Conservation (phyloP, 805 yeast genomes). For the Starmerella stellata region DNA sequence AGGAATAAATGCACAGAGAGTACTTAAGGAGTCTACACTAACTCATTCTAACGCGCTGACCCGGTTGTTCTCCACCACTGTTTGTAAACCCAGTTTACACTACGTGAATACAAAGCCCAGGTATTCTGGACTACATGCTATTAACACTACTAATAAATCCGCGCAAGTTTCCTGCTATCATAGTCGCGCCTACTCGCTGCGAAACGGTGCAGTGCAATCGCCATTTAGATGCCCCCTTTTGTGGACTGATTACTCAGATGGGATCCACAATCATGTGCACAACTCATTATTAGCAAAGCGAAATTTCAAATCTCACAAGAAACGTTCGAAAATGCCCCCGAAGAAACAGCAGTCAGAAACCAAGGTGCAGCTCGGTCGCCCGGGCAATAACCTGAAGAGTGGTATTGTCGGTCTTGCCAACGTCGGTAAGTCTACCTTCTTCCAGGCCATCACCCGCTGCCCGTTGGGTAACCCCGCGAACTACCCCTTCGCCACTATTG, state of each 20-base stretch:
- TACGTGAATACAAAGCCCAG: too few relatives aligned
- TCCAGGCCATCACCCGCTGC: constrained; percentile 88
- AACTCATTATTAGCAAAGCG: not conserved
- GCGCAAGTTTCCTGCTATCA: too few relatives aligned
- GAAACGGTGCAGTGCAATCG: too few relatives aligned
- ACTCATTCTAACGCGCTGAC: too few relatives aligned
- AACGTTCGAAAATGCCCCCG: constrained; percentile 40
- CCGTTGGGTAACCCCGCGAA: constrained; percentile 93
- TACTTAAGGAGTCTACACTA: too few relatives aligned
- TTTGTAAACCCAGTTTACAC: too few relatives aligned
- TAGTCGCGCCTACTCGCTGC: too few relatives aligned
- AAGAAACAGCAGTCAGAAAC: constrained; percentile 53
- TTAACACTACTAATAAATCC: too few relatives aligned
- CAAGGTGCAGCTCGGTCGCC: constrained; percentile 66
- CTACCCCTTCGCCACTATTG: constrained; percentile 94
- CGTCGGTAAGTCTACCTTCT: constrained; percentile 92
- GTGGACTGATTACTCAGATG: not conserved
- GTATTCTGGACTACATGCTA: too few relatives aligned
- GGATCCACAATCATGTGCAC: not conserved
- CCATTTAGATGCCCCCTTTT: too few relatives aligned
- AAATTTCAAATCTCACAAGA: constrained; percentile 2
- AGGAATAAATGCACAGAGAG: too few relatives aligned
- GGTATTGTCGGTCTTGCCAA: constrained; percentile 81
- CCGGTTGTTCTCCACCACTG: too few relatives aligned
- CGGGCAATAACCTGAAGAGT: constrained; percentile 50